Conservation (phyloP, 129 eudicot species). For the Mikania micrantha region DNA sequence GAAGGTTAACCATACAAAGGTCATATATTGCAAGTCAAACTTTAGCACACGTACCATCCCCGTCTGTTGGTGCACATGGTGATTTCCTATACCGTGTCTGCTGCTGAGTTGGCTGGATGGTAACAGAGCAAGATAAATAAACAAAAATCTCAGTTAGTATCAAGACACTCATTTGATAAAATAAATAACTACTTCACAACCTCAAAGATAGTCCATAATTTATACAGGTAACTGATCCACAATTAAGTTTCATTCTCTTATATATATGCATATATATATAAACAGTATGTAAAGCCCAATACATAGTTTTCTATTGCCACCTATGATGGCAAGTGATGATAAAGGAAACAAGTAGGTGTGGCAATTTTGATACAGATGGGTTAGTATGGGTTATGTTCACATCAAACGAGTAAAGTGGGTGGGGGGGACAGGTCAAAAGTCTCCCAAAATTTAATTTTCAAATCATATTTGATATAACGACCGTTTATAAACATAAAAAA, state of each 20-base stretch:
- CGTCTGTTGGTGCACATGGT: slow-evolving; percentile 84
- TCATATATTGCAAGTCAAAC: neutral
- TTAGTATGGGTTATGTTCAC: neutral
- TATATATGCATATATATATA: too few relatives aligned
- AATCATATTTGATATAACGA: neutral
- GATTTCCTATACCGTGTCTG: slow-evolving; percentile 90
- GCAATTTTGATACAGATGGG: neutral
- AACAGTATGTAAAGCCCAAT: neutral
- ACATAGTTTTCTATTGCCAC: neutral
- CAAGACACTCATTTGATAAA: slow-evolving; percentile 3
- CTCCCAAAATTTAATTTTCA: neutral
- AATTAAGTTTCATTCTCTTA: neutral
- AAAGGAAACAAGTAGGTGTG: neutral
- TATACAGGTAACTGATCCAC: neutral
- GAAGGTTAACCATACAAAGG: neutral
- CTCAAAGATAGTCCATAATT: neutral
- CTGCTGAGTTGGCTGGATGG: slow-evolving; percentile 88
- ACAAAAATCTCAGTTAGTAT: neutral
- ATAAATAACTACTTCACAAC: neutral
- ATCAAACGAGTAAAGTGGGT: neutral
- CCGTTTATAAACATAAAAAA: neutral
- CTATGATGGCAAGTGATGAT: neutral
- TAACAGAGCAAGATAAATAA: slow-evolving; percentile 2
- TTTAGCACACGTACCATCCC: slow-evolving; percentile 52
- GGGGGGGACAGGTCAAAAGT: neutral